Evolutionary conservation across 1,139 yeast genomes (phyloP).

Genomic region (Taphrina wiesneri): DNA sequence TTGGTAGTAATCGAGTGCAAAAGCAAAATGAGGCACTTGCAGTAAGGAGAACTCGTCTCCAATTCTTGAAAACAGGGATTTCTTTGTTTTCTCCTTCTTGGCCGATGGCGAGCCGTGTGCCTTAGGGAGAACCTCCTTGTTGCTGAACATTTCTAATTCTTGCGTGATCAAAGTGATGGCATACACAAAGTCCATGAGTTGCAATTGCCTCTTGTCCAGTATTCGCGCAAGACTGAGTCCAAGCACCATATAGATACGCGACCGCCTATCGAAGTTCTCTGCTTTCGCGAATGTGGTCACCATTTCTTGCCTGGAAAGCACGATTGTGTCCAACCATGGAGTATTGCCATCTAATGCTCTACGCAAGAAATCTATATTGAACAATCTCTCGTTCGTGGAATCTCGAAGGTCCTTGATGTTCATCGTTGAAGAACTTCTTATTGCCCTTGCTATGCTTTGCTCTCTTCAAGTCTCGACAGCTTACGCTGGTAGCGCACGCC

Average conservation of each 20-base stretch:
- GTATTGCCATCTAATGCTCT: background rate
- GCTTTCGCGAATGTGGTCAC: background rate
- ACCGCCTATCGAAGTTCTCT: background rate
- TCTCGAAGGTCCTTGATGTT: background rate
- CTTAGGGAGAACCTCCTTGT: background rate
- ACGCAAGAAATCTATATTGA: background rate
- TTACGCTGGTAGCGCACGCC: no score
- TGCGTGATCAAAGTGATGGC: slow-evolving; percentile 11
- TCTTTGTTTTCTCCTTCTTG: slow-evolving; percentile 7
- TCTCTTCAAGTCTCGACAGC: no score
- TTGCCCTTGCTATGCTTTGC: background rate
- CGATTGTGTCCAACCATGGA: slow-evolving; percentile 15
- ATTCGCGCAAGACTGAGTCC: slow-evolving; percentile 5
- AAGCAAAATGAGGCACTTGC: slow-evolving; percentile 9
- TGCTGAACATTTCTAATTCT: slow-evolving; percentile 1
- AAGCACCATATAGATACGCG: background rate
- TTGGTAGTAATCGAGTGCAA: slow-evolving; percentile 3
- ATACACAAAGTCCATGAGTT: slow-evolving; percentile 11
- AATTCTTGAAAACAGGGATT: background rate
- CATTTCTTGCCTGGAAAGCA: background rate
- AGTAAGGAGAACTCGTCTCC: slow-evolving; percentile 12
- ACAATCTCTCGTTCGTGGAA: background rate
- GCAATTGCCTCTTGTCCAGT: slow-evolving; percentile 1
- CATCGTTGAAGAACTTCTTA: background rate
- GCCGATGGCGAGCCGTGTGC: background rate